phyloP scores from a whole-genome alignment of 2,329 filamentous ascomycete species.

The Nothophaeocryptopus gaeumannii region DNA sequence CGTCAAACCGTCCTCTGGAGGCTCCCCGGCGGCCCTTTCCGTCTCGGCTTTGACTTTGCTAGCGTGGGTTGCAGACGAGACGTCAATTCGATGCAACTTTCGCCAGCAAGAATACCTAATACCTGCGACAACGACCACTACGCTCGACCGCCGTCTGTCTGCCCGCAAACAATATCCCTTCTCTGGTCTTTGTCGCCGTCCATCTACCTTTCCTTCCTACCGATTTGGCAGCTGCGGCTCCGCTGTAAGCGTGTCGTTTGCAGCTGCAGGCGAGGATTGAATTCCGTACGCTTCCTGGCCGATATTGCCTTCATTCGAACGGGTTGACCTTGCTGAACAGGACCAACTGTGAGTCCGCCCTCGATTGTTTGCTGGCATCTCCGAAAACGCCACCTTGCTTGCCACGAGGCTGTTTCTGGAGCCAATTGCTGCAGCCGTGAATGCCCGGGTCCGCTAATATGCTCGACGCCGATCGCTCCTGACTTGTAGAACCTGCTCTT shows the following conservation, averaged over 20 bases:
- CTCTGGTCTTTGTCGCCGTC: not conserved
- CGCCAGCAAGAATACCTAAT: too few relatives aligned
- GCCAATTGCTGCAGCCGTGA: not conserved
- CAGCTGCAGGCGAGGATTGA: not conserved
- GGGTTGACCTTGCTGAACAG: constrained; percentile 4
- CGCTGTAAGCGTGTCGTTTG: not conserved
- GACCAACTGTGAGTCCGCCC: constrained; percentile 6
- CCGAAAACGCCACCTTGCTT: not conserved
- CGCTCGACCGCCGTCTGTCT: too few relatives aligned
- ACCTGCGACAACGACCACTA: too few relatives aligned
- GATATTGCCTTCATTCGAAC: not conserved
- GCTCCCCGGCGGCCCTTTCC: too few relatives aligned
- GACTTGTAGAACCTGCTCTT: constrained; percentile 1
- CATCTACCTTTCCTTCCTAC: not conserved
- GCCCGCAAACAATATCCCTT: too few relatives aligned
- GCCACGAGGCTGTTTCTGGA: not conserved
- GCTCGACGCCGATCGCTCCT: constrained; percentile 4
- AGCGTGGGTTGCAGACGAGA: too few relatives aligned
- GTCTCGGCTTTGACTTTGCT: too few relatives aligned
- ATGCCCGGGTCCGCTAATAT: not conserved
- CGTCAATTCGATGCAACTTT: too few relatives aligned
- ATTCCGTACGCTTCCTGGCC: not conserved
- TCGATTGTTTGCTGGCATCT: constrained; percentile 1
- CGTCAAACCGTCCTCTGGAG: too few relatives aligned
- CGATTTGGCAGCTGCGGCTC: too few relatives aligned